phyloP scores from a whole-genome alignment of 306 rosid genomes.

The Fagus crenata region DNA sequence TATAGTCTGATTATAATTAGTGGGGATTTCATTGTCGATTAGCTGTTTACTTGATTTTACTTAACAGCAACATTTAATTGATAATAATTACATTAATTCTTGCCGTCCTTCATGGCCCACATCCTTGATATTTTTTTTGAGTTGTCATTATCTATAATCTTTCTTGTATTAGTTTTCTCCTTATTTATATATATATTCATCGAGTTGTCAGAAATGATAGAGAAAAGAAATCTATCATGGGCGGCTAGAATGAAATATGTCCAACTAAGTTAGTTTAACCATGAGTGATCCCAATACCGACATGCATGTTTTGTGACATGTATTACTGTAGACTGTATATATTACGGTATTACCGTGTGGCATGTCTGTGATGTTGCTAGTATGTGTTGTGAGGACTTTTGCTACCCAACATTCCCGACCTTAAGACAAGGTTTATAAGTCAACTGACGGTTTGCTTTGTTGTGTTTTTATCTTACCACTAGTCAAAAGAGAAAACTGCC shows the following conservation, averaged over 20 bases:
- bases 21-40: not conserved
- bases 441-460: too few species aligned
- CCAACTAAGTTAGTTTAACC: not conserved
- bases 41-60: not conserved
- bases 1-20: not conserved
- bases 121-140: not conserved
- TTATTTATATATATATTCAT: not conserved
- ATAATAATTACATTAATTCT: not conserved
- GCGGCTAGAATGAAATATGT: not conserved
- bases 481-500: too few species aligned
- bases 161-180: not conserved
- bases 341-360: not conserved
- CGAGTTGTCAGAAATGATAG: too few species aligned
- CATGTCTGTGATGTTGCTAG: not conserved
- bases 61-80: not conserved
- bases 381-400: too few species aligned
- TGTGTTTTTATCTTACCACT: too few species aligned
- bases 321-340: too few species aligned
- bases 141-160: not conserved
- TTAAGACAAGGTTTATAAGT: too few species aligned
- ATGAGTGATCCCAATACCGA: not conserved
- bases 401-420: too few species aligned
- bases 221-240: not conserved
- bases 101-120: not conserved
- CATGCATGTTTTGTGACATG: not conserved